Base-by-base conservation (phyloP, 2,329 filamentous ascomycete species). In the Didymella pinodella region DNA sequence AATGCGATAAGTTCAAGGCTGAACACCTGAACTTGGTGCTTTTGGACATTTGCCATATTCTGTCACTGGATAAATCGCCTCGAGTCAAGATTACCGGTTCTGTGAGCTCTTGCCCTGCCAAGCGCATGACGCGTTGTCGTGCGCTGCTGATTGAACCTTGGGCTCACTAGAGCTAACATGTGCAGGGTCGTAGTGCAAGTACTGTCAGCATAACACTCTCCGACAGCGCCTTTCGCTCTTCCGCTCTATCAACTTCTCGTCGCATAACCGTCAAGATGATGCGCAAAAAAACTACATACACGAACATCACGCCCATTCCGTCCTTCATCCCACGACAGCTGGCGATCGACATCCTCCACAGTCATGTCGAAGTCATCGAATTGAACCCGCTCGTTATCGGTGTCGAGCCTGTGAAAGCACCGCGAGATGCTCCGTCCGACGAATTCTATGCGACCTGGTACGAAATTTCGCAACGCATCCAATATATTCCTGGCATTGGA, bases 361-460 rank as follows among this genome's bases (percentile, higher is more conserved):
- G 85, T 63, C 88, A 90, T 75, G 83, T 84, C 73, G 88, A 91
- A 71, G 85, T 90, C 75, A 90, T 90, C 78, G 87, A 85, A 32
- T 78, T 91, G 61, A 90, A 90, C 68, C 88, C 88, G 4, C 84
- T 91, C 48, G 88, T 91, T 28, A 83, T 89, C 59, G 80, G 80
- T 36, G 84, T 88, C 78, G 85, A 85, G 63, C 78, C 86, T 59
- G 88, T 90, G 72, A 81, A 86, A 52, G 87, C 88, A 1, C 88
- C 88, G 28, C 87, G 87, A 77, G 82, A 88, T 77, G 88, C 88
- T 63, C 83, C 86, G 55, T 80, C 86, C 65, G 88, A 91, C 76
- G 88, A 91, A 75, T 91, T 84, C 77, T 91, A 89, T 77, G 86
- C 86, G 62, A 89, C 88, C 29, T 91, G 88, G 88, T 91, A 91